Base-by-base conservation (phyloP, 1,284 basidiomycete genomes). In the Leccinum pachyderme region DNA sequence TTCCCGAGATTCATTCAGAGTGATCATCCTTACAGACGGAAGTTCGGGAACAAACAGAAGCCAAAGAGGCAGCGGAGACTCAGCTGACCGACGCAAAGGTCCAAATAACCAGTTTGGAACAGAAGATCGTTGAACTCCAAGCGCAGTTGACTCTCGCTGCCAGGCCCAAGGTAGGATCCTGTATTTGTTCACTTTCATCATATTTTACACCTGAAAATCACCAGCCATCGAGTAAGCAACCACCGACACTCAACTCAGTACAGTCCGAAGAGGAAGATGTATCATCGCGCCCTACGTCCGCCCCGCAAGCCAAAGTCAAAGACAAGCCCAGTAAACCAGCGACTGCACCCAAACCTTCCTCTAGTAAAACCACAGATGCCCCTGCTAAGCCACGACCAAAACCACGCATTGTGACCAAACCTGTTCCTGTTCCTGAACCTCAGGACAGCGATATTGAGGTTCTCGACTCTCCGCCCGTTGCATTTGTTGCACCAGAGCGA, bases 121-220 rank as follows among this genome's bases (percentile, higher is more conserved):
- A 75, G 53, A 72, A 76, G 57, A 66, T 80, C 18, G 63, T 74
- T 35, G 74, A 76, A 50, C 72, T 86, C 28, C 70, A 76, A 58
- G 61, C 61, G 4, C 75, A 77, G 32, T 63, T 82, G 5, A 74
- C 77, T 33, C 59, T 64, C 29, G 72, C 57, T 15, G 52, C 55
- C 27, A 71, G 67, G 43, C 39, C 54, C 9, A 68, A 70, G 53
- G 69, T 59, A 43, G 2, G 51, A 31, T 45, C 44, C 18, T 22
- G 9, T 24, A 12, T 49, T 5, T 24, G 13, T 29, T 45, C 25
- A 15, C 15, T 18, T 39, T 8, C 18, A 4, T 31, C 18, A n/a
- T 5, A 35, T 58, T 41, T 33, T n/a, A 29, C 46, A 31, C 12
- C 9, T 15, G 25, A 49, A n/a, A 44, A 52, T 24, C 12, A 32